Base-by-base conservation (phyloP, 2,329 filamentous ascomycete species). In the Atkinsonella texensis region DNA sequence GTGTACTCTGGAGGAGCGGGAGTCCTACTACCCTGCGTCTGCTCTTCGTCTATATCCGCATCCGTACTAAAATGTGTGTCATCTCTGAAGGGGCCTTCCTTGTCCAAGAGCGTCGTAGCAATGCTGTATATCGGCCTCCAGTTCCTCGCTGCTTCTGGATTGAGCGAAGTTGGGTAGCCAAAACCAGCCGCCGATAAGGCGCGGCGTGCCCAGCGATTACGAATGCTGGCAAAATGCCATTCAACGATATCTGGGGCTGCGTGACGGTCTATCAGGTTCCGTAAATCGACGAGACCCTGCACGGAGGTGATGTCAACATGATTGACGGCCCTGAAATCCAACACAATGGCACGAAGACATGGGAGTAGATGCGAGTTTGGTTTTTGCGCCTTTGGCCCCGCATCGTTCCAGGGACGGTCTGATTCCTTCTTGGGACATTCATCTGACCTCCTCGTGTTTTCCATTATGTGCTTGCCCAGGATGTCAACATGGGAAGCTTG, bases 321-420 rank as follows among this genome's bases (percentile, higher is more conserved):
- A 58, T 79, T 77, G 45, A 82, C 75, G 1, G 76, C 70, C 0
- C 74, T 74, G 58, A 77, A 80, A 63, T 83, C 80, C 2, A 82
- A 67, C 10, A 83, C 69, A 9, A 83, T 57, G 5, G 79, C 77
- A 5, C 71, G 71, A 15, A 81, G 67, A 11, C 70, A 63, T 0
- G 78, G 77, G 0, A 72, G 65, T 12, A 60, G 58, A 33, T 67
- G 62, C 15, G 56, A 55, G 35, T 60, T 48, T 23, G 57, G 55
- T 38, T 53, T 64, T 54, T 49, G 54, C 33, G 48, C 62, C 58
- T 51, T 65, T 53, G 66, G 72, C 47, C 65, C 70, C 6, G 72
- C 67, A 54, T 80, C 75, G 57, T 78, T 79, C 79, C 78, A 81
- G 0, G 77, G 73, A 1, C 76, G 71, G 55, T 81, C 67, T 0